Base-by-base conservation (phyloP, 257 asterid species). In the Ilex aquifolium region DNA sequence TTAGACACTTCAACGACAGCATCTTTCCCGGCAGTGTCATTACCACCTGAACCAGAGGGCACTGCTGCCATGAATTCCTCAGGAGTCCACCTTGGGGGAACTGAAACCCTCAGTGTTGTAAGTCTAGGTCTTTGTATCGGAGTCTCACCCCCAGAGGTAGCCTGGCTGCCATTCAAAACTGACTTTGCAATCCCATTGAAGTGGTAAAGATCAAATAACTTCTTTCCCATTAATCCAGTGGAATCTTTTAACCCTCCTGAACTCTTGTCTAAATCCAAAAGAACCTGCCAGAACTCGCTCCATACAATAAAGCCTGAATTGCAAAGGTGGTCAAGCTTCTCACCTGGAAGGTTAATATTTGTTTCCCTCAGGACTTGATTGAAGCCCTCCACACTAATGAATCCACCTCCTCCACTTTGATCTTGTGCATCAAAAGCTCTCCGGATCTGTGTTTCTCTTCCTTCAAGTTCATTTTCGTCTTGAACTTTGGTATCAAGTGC, bases 341-440 rank as follows among this genome's bases (percentile, higher is more conserved):
- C 90, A 0, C 87, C 32, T 1, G 97, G 90, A 59, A 93, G 87
- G 67, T 74, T 76, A 16, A 93, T 74, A 62, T 67, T 68, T 10
- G 91, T 70, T 53, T 90, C 95, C 61, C 71, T 73, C 42, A 90
- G 72, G 50, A 93, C 97, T 74, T 80, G 89, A 74, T 80, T 95
- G 77, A 93, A 85, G 64, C 90, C 88, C 67, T 93, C 99, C 7
- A 81, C 95, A 7, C 90, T 75, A n/a, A 93, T 84, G 84, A 93
- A 93, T 32, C 99, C 99, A 44, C 99, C 99, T 55, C 97, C 97
- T 64, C 99, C 99, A 48, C 99, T 93, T 74, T 90, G 97, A 69
- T 93, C 99, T 32, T 85, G 96, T 32, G 85, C 87, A 67, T 93
- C 96, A 57, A 93, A 93, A 36, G 95, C 90, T 80, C 95, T 77